phyloP scores from a whole-genome alignment of 176 grass and related monocot species.

The Aegilops umbellulata region DNA sequence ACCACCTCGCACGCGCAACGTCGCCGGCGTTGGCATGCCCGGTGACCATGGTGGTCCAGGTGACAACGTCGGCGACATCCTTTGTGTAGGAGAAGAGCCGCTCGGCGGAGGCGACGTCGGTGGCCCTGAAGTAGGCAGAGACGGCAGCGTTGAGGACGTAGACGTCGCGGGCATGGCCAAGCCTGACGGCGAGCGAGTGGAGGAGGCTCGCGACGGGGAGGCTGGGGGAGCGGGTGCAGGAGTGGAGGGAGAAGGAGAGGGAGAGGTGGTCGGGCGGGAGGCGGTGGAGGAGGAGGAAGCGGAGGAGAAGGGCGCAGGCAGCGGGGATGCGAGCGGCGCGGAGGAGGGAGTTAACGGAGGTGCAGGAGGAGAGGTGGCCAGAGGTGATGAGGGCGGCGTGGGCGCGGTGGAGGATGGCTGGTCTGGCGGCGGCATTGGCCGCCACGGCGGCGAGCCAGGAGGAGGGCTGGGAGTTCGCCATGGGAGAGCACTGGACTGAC shows the following conservation, averaged over 20 bases:
- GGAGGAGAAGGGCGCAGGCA: conserved; percentile 29
- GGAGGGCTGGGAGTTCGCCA: background rate
- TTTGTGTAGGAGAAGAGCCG: conserved; percentile 36
- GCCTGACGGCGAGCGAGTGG: conserved; percentile 41
- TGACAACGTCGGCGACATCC: conserved; percentile 44
- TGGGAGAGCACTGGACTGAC: background rate
- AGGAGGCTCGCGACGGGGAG: conserved; percentile 24
- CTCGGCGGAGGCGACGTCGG: conserved; percentile 44
- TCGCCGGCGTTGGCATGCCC: conserved; percentile 24
- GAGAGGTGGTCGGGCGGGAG: conserved; percentile 42
- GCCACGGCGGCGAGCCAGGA: conserved; percentile 19
- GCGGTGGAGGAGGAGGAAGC: conserved; percentile 21
- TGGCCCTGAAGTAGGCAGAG: conserved; percentile 38
- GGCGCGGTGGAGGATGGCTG: conserved; percentile 7
- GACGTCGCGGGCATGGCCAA: conserved; percentile 34
- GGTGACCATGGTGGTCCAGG: conserved; percentile 54
- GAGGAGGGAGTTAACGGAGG: conserved; percentile 34
- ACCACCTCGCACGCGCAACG: conserved; percentile 25
- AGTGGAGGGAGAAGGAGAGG: conserved; percentile 50
- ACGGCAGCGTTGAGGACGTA: conserved; percentile 38
- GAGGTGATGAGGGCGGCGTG: conserved; percentile 44
- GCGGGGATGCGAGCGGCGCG: conserved; percentile 15
- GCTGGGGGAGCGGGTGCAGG: conserved; percentile 17
- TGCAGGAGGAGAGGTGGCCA: conserved; percentile 27
- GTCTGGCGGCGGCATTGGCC: background rate